Conservation (phyloP, 2,329 filamentous ascomycete species). For the Dactylella cylindrospora region DNA sequence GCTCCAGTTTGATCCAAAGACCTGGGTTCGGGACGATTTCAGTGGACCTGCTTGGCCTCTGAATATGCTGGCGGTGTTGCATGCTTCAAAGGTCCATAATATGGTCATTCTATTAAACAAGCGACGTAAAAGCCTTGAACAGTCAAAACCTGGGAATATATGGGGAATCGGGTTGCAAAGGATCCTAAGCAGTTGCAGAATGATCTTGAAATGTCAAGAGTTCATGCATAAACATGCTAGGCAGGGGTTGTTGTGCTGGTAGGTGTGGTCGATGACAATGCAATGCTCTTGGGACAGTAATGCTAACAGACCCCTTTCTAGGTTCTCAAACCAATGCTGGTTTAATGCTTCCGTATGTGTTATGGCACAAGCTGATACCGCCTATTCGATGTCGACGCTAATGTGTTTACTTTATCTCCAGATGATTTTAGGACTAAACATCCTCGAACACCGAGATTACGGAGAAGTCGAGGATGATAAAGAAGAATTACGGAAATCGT, state of each 20-base stretch:
- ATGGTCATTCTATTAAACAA: slow-evolving; percentile 39
- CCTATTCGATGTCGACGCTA: neutral
- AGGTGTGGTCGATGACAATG: too few species aligned
- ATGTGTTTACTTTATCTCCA: neutral
- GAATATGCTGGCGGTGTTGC: slow-evolving; percentile 38
- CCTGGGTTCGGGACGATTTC: slow-evolving; percentile 26
- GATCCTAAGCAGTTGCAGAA: slow-evolving; percentile 25
- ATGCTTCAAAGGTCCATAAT: slow-evolving; percentile 39
- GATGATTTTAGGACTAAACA: slow-evolving; percentile 39
- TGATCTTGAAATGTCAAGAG: slow-evolving; percentile 39
- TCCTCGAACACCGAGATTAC: slow-evolving; percentile 28
- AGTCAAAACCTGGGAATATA: neutral
- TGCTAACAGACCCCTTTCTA: neutral
- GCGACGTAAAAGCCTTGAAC: slow-evolving; percentile 25
- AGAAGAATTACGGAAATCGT: slow-evolving; percentile 31
- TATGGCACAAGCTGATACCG: too few species aligned
- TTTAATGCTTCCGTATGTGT: slow-evolving; percentile 37
- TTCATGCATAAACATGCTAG: slow-evolving; percentile 41
- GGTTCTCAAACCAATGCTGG: slow-evolving; percentile 42
- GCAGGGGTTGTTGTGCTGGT: slow-evolving; percentile 35
- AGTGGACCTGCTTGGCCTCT: slow-evolving; percentile 27
- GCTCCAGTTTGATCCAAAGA: slow-evolving; percentile 30
- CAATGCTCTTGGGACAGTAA: neutral
- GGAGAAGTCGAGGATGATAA: slow-evolving; percentile 34
- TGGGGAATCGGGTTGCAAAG: slow-evolving; percentile 25